Percentiles rank a stretch among this genome's conserved stretches.
Conservation (phyloP, 148 eudicot genomes). For the Limonium bicolor region DNA sequence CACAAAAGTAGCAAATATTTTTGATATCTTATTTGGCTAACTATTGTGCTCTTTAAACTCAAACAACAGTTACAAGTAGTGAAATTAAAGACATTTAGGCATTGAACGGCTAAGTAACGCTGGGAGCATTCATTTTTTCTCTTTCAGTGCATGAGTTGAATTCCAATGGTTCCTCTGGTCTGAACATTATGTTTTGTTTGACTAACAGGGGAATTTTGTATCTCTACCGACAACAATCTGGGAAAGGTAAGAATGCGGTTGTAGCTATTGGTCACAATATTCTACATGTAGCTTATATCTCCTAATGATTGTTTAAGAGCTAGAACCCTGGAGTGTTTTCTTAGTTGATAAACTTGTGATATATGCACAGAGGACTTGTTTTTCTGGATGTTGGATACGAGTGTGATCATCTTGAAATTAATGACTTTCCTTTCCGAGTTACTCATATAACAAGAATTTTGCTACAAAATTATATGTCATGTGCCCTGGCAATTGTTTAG, state of each 20-base stretch:
- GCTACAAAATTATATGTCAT: not conserved
- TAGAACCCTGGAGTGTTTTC: not conserved
- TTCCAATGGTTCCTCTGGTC: no score
- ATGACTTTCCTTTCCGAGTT: no score
- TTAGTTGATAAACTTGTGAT: not conserved
- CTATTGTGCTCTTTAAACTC: not conserved
- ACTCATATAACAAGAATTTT: no score
- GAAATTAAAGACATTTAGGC: no score
- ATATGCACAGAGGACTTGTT: not conserved
- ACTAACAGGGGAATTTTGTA: slow-evolving; percentile 68
- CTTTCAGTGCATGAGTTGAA: no score
- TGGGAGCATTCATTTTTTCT: no score
- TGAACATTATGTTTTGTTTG: slow-evolving; percentile 4
- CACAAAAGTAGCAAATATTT: no score
- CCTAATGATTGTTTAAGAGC: not conserved
- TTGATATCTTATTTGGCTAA: not conserved
- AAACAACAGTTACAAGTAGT: not conserved
- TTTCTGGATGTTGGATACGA: no score
- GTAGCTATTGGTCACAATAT: not conserved
- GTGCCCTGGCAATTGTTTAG: not conserved
- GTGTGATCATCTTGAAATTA: no score
- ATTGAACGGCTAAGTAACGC: no score
- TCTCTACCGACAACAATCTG: slow-evolving; percentile 59
- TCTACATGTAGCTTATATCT: not conserved
- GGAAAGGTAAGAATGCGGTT: slow-evolving; percentile 40